These are phyloP conservation scores for Claviceps digitariae DNA, from an alignment of 2,329 filamentous ascomycete species.

Conservation along the genomic window DNA sequence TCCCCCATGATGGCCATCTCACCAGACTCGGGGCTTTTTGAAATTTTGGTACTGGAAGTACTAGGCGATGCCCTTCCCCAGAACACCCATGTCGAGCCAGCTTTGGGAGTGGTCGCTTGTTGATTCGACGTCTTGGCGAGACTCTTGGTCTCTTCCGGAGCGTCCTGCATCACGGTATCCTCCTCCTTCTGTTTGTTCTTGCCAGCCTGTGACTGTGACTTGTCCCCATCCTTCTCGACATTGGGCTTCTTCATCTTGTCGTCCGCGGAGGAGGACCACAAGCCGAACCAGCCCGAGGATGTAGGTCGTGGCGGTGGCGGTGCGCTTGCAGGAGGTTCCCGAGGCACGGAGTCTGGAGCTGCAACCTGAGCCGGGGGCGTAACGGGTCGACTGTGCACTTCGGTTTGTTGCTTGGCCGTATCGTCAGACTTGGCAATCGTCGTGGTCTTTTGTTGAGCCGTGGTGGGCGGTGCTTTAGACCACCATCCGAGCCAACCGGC, in stretches of 20 bases:
- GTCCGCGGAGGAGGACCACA: conserved; percentile 22
- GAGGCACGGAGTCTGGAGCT: conserved; percentile 8
- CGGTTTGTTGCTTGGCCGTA: conserved; percentile 7
- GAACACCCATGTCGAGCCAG: conserved; percentile 64
- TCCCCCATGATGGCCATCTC: conserved; percentile 45
- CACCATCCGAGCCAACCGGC: conserved; percentile 46
- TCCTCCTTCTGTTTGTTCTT: conserved; percentile 16
- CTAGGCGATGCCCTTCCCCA: conserved; percentile 52
- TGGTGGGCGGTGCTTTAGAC: conserved; percentile 15
- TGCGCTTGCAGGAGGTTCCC: conserved; percentile 8
- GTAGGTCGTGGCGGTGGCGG: conserved; percentile 2
- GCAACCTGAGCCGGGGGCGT: conserved; percentile 12
- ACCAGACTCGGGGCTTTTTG: conserved; percentile 26
- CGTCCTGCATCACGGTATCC: conserved; percentile 31
- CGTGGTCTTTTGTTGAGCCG: conserved; percentile 10
- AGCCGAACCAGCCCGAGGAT: conserved; percentile 26
- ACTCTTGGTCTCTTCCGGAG: conserved; percentile 18
- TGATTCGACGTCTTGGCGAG: conserved; percentile 12
- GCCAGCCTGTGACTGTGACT: not conserved
- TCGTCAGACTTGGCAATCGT: not conserved
- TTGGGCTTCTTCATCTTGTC: conserved; percentile 2
- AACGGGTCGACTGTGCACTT: conserved; percentile 8
- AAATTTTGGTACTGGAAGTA: conserved; percentile 16
- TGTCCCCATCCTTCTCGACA: conserved; percentile 1
- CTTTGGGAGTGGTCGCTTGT: conserved; percentile 26